Base-by-base conservation (phyloP, 83 land plant species). In the Thuja plicata region DNA sequence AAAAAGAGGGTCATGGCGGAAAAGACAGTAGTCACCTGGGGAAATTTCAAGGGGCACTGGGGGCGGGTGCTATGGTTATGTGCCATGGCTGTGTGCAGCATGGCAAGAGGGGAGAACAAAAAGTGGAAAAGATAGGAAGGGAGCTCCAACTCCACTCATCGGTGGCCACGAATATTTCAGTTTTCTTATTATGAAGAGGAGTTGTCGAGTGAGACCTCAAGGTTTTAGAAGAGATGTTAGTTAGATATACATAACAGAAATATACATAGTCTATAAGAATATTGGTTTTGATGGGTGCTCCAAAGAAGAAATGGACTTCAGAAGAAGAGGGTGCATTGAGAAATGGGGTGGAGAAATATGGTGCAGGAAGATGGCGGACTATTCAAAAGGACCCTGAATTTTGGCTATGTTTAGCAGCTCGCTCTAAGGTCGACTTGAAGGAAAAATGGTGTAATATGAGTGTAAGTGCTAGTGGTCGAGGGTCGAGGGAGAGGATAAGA, bases 401-500 rank as follows among this genome's bases (percentile, higher is more conserved):
- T 89, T 89, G 87, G 35, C 90, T 52, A 55, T 87, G 57, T 57
- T 94, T 96, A 78, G 86, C 90, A 60, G 66, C 91, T 17, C 97
- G 97, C n/a, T 93, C 97, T 86, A 96, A 96, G 88, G 94, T 96
- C 86, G 95, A 96, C 80, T 91, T 96, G 85, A 96, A 95, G 96
- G 96, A 95, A 86, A 95, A 95, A 91, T 95, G 96, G 96, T 89
- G 96, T 50, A 95, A 93, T 74, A 89, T 95, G 95, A 91, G 91
- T 81, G 91, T 91, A n/a, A 92, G 92, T 57, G 90, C 93, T 15
- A 30, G 81, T 57, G 94, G 94, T 1, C 92, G 90, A 54, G 90
- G 92, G 1, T 80, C 91, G 0, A 89, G 93, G 88, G 96, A 94
- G 24, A 94, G 91, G 87, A 46, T 87, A 21, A 88, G 87, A 71